phyloP scores from a whole-genome alignment of 163 green algal species.

The Volvox carteri region DNA sequence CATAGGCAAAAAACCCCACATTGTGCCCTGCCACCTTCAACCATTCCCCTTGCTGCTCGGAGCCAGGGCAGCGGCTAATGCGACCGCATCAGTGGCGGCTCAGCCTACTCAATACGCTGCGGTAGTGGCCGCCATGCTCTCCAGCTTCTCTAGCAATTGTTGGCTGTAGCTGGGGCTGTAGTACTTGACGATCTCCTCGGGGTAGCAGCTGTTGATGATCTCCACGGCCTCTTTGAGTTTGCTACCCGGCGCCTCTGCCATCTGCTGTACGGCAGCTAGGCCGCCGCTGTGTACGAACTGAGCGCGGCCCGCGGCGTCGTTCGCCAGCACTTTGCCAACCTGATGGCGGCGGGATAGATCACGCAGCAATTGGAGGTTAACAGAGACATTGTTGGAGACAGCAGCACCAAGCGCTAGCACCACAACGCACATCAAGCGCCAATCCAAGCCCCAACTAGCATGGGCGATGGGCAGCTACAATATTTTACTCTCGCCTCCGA shows the following conservation, averaged over 20 bases:
- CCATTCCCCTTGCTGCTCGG: too few relatives aligned
- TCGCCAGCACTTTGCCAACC: conserved; percentile 87
- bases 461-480: too few relatives aligned
- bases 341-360: conserved; percentile 49
- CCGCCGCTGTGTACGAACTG: conserved; percentile 89
- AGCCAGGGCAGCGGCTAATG: too few relatives aligned
- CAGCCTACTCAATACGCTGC: conserved; percentile 50
- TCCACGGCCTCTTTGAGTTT: conserved; percentile 88
- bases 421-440: too few relatives aligned
- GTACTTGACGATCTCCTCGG: conserved; percentile 91
- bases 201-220: conserved; percentile 89
- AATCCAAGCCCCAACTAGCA: too few relatives aligned
- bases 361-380: too few relatives aligned
- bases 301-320: conserved; percentile 80
- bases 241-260: conserved; percentile 82
- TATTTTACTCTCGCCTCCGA: too few relatives aligned
- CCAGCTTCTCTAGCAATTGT: conserved; percentile 90
- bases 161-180: conserved; percentile 90
- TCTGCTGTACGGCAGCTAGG: conserved; percentile 85
- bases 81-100: too few relatives aligned
- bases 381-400: too few relatives aligned
- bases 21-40: too few relatives aligned
- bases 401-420: too few relatives aligned
- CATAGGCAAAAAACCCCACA: too few relatives aligned
- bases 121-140: conserved; percentile 66